A percentile compares a stretch with the other conserved stretches of the same genome.
These are phyloP conservation scores for Monsonia emarginata DNA, from an alignment of 441 rosid species.

Conservation along the genomic window DNA sequence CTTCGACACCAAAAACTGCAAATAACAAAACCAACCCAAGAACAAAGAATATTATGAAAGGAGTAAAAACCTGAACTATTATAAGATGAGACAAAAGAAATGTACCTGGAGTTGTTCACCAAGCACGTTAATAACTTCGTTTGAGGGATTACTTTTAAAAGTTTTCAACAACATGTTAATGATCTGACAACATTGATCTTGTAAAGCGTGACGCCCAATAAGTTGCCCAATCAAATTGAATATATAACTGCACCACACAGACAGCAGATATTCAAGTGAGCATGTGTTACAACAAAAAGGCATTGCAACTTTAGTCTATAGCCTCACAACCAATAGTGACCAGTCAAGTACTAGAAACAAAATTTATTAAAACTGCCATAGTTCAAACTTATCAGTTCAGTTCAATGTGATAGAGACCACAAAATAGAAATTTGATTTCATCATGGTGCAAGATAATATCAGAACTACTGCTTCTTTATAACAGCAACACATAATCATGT, in stretches of 20 bases:
- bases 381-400: background rate
- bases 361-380: background rate
- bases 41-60: constrained; percentile 11
- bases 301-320: background rate
- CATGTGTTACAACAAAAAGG: background rate
- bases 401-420: background rate
- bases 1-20: constrained; percentile 86
- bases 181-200: constrained; percentile 81
- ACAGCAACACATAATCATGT: constrained; percentile 3
- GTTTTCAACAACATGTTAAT: constrained; percentile 54
- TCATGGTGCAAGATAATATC: too few species aligned
- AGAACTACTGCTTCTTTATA: background rate
- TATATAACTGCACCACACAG: constrained; percentile 59
- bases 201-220: constrained; percentile 52
- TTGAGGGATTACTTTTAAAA: constrained; percentile 49
- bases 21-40: constrained; percentile 12
- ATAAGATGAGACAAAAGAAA: constrained; percentile 15
- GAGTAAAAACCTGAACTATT: background rate
- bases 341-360: background rate
- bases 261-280: constrained; percentile 10
- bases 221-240: constrained; percentile 80
- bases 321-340: background rate
- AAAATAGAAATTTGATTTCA: too few species aligned
- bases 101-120: constrained; percentile 94
- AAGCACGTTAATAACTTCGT: constrained; percentile 54